Percentiles rank a stretch among this genome's conserved stretches.
Evolutionary conservation across 2,329 filamentous ascomycete genomes (phyloP).

Genomic region (Microsporum audouinii): DNA sequence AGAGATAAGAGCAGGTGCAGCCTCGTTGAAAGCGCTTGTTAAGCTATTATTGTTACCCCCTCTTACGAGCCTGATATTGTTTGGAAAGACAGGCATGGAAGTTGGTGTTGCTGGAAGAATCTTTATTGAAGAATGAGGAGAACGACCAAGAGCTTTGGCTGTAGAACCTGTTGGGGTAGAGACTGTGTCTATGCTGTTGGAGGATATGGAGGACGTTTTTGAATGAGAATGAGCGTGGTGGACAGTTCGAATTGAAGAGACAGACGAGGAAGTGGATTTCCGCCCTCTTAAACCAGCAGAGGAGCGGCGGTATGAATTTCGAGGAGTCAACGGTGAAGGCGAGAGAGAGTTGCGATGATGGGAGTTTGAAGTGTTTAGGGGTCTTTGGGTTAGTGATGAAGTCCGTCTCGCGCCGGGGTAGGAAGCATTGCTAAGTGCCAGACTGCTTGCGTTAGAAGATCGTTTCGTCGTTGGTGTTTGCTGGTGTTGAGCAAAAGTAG

Average conservation of each 20-base stretch:
- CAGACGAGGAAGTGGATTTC: constrained; percentile 90
- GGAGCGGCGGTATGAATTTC: constrained; percentile 70
- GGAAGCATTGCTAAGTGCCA: constrained; percentile 33
- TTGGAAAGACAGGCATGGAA: constrained; percentile 58
- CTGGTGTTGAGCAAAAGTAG: constrained; percentile 19
- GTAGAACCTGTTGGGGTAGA: constrained; percentile 56
- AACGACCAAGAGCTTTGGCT: constrained; percentile 42
- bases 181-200: constrained; percentile 59
- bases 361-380: constrained; percentile 26
- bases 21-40: constrained; percentile 29
- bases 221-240: constrained; percentile 83
- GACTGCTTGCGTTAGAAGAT: constrained; percentile 31
- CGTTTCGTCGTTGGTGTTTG: constrained; percentile 32
- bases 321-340: constrained; percentile 76
- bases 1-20: constrained; percentile 26
- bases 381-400: constrained; percentile 28
- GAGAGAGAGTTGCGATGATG: constrained; percentile 62
- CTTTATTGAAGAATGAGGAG: constrained; percentile 83
- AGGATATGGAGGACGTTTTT: constrained; percentile 88
- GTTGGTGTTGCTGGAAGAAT: constrained; percentile 87
- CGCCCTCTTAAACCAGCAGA: constrained; percentile 75
- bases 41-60: constrained; percentile 28
- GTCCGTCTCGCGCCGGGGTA: constrained; percentile 31
- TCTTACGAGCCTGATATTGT: constrained; percentile 72
- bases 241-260: constrained; percentile 85